phyloP scores from a whole-genome alignment of 2,329 filamentous ascomycete species.

The Acephala macrosclerotiorum region DNA sequence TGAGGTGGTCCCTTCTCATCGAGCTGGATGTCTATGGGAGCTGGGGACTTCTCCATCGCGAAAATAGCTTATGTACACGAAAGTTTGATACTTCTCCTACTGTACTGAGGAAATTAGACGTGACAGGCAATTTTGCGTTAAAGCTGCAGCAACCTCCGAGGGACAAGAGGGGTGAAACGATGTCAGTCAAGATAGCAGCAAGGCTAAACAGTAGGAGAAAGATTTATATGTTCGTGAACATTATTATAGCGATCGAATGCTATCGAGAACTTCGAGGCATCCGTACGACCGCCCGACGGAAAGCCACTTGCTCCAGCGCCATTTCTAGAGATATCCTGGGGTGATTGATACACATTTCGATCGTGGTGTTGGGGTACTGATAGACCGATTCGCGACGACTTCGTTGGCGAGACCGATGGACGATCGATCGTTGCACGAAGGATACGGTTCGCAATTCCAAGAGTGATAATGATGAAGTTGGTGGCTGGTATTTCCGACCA shows the following conservation, averaged over 20 bases:
- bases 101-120: too few species aligned
- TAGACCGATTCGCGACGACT: neutral
- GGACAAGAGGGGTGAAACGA: neutral
- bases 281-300: neutral
- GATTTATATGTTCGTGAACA: neutral
- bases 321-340: neutral
- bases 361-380: neutral
- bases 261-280: neutral
- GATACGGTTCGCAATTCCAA: neutral
- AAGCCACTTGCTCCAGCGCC: neutral
- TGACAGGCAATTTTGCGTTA: too few species aligned
- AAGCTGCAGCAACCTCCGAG: neutral
- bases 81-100: too few species aligned
- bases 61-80: neutral
- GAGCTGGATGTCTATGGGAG: neutral
- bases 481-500: neutral
- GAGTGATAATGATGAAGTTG: neutral
- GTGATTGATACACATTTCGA: conserved; percentile 10
- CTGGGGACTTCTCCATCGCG: conserved; percentile 13
- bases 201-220: neutral
- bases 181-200: neutral
- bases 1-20: conserved; percentile 10
- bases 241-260: neutral
- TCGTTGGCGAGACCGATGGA: neutral
- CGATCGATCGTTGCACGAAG: neutral